Evolutionary conservation across 1,139 yeast species (phyloP).

Genomic region (Magnusiomyces paraingens): DNA sequence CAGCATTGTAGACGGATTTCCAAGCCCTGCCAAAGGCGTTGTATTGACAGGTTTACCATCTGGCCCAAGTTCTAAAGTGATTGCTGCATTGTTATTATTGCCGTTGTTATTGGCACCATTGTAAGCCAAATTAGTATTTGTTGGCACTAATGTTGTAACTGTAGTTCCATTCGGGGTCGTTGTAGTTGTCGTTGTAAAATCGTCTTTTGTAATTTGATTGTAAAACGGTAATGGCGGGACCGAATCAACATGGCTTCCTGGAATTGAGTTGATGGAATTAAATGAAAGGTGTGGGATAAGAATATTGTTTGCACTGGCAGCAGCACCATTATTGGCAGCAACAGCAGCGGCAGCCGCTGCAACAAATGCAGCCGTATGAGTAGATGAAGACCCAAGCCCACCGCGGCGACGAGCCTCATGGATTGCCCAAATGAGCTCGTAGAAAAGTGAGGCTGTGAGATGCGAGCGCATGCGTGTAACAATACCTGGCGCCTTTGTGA

Average conservation of each 20-base stretch:
- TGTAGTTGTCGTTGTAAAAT: slow-evolving; percentile 74
- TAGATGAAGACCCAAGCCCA: slow-evolving; percentile 23
- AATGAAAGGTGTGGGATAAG: neutral
- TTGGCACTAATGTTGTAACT: slow-evolving; percentile 80
- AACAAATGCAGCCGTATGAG: slow-evolving; percentile 14
- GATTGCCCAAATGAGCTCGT: slow-evolving; percentile 90
- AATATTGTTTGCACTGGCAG: neutral
- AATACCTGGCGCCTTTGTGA: slow-evolving; percentile 61
- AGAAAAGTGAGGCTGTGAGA: slow-evolving; percentile 82
- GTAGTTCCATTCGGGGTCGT: slow-evolving; percentile 94
- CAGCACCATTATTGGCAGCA: slow-evolving; percentile 7
- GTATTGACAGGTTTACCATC: slow-evolving; percentile 7
- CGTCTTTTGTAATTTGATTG: slow-evolving; percentile 87
- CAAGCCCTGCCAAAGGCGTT: slow-evolving; percentile 15
- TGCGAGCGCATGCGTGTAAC: slow-evolving; percentile 88
- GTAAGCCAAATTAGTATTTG: slow-evolving; percentile 51
- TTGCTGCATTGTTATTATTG: slow-evolving; percentile 21
- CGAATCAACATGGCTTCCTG: slow-evolving; percentile 16
- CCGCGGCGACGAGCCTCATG: slow-evolving; percentile 83
- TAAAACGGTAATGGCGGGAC: slow-evolving; percentile 79
- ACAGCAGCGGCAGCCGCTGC: slow-evolving; percentile 15
- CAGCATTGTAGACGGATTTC: slow-evolving; percentile 15
- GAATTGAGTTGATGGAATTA: slow-evolving; percentile 9
- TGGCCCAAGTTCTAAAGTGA: neutral
- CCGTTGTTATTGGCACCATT: slow-evolving; percentile 33